Conservation (phyloP, 2,329 filamentous ascomycete genomes). For the Ophiostoma tasmaniense region DNA sequence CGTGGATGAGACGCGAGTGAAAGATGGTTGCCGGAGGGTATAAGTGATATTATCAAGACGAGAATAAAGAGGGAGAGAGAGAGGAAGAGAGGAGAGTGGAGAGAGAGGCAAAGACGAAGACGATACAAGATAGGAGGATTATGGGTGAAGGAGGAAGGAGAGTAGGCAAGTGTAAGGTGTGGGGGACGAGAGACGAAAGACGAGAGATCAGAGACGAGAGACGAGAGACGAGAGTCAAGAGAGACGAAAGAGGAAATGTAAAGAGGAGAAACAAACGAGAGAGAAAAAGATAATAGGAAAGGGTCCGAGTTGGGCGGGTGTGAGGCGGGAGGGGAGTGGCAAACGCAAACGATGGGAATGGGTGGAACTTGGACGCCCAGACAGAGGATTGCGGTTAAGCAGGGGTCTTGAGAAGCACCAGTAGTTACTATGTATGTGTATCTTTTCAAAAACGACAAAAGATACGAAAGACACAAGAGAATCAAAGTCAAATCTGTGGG, state of each 20-base stretch:
- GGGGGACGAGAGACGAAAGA: background rate
- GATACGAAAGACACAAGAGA: background rate
- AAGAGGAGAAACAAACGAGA: background rate
- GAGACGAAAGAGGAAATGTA: background rate
- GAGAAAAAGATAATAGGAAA: background rate
- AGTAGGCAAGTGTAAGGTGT: background rate
- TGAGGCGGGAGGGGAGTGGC: background rate
- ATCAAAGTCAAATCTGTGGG: background rate
- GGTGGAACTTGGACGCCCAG: background rate
- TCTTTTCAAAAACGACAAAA: no score
- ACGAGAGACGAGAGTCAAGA: background rate
- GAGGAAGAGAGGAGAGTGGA: background rate
- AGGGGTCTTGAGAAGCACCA: background rate
- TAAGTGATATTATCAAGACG: background rate
- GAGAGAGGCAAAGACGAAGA: background rate
- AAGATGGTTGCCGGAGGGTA: background rate
- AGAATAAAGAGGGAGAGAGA: background rate
- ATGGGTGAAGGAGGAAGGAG: conserved; percentile 1
- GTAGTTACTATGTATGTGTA: no score
- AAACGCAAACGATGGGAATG: background rate
- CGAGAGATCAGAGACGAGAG: background rate
- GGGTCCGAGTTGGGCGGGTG: background rate
- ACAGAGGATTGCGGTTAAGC: background rate
- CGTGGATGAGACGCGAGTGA: background rate
- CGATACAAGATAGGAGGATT: background rate